A percentile compares a stretch with the other conserved stretches of the same genome.
Conservation (phyloP, 805 yeast genomes). For the Wickerhamiella spandovensis region DNA sequence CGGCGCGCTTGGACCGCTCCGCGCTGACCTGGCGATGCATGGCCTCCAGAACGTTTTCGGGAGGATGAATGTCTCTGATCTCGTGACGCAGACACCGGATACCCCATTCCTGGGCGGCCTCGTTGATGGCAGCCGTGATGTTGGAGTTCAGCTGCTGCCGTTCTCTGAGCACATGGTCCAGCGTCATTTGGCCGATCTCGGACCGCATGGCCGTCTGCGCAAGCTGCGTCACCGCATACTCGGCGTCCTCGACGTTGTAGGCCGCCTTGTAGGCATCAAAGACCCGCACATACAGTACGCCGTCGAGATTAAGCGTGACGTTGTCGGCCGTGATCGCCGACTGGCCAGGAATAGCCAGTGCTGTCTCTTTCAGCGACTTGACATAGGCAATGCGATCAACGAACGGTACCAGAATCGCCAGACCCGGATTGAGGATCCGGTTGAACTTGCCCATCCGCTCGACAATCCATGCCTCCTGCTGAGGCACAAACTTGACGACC, state of each 20-base stretch:
- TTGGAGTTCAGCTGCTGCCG: constrained; percentile 58
- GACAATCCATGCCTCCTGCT: constrained; percentile 82
- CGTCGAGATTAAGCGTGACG: constrained; percentile 74
- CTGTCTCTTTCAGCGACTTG: constrained; percentile 68
- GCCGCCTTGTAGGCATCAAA: constrained; percentile 75
- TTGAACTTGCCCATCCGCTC: constrained; percentile 84
- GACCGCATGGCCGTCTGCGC: constrained; percentile 88
- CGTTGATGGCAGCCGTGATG: constrained; percentile 68
- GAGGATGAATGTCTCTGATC: constrained; percentile 81
- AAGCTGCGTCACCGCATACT: constrained; percentile 69
- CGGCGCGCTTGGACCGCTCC: constrained; percentile 77
- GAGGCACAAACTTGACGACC: constrained; percentile 67
- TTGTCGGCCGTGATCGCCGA: constrained; percentile 78
- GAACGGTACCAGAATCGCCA: constrained; percentile 59
- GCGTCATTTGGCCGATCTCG: constrained; percentile 70
- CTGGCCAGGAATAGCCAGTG: constrained; percentile 75
- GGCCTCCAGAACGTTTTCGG: constrained; percentile 70
- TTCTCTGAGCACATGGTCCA: constrained; percentile 67
- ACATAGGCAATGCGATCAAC: constrained; percentile 69
- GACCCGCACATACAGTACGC: constrained; percentile 65
- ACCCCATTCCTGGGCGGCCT: constrained; percentile 81
- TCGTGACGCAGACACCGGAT: constrained; percentile 72
- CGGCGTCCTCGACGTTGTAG: constrained; percentile 80
- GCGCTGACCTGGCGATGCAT: constrained; percentile 88
- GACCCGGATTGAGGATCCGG: constrained; percentile 57